Evolutionary conservation across 164 flowering plant genomes (phyloP).

Genomic region (Pachysandra terminalis): DNA sequence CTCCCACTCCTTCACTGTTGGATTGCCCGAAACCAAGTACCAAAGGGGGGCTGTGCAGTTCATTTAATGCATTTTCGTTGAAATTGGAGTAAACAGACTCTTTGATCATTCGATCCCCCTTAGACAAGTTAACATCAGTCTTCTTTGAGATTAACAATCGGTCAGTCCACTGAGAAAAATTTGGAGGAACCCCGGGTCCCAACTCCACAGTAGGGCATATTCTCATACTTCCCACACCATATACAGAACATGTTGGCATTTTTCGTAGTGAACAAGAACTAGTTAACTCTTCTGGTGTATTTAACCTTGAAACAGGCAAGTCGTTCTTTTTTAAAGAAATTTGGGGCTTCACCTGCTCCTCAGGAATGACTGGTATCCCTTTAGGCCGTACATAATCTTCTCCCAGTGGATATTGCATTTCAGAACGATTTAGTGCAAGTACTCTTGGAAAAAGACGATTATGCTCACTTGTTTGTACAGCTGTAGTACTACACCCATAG

Average conservation of each 20-base stretch:
- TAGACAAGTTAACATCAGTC: constrained; percentile 31
- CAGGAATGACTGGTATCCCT: constrained; percentile 13
- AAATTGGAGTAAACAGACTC: constrained; percentile 29
- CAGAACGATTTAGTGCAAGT: constrained; percentile 13
- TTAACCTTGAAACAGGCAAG: constrained; percentile 17
- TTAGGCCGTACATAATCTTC: constrained; percentile 14
- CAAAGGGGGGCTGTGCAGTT: constrained; percentile 25
- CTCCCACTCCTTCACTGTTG: background rate
- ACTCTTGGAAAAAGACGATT: constrained; percentile 5
- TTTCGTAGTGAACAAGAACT: constrained; percentile 9
- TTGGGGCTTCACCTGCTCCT: constrained; percentile 14
- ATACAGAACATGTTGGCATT: constrained; percentile 20
- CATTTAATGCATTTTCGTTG: constrained; percentile 29
- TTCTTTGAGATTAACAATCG: constrained; percentile 39
- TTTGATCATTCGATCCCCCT: constrained; percentile 26
- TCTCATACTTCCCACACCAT: constrained; percentile 21
- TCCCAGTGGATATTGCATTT: constrained; percentile 10
- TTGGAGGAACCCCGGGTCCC: constrained; percentile 27
- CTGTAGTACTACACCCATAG: constrained; percentile 10
- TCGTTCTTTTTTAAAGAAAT: constrained; percentile 16
- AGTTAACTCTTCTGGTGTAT: constrained; percentile 16
- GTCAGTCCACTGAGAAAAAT: constrained; percentile 47
- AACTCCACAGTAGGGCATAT: constrained; percentile 32
- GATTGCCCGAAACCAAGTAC: constrained; percentile 9
- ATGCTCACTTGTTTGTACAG: constrained; percentile 9